Evolutionary conservation across 805 yeast species (phyloP), one percentile per base, ranked within the genome.

Genomic region (Sugiyamaella floridensis): DNA sequence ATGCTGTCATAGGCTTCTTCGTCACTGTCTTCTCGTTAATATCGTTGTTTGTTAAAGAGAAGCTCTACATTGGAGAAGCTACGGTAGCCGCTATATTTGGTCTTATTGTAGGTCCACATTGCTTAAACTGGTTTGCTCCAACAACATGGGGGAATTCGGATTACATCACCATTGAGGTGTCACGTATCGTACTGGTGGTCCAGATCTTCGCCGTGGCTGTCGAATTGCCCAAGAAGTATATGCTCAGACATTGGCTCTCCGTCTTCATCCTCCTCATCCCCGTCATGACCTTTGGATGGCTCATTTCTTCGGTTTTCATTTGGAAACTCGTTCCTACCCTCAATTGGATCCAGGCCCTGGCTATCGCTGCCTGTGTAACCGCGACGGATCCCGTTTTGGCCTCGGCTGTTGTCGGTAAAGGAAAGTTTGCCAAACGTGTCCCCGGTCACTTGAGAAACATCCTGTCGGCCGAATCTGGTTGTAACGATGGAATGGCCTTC

Each of bases 331-430:
- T 90, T 37, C 92, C 93, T 1, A 79, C 82, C 8, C 73, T 89
- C 53, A 72, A 78, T 51, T 88, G 89, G 71, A 67, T 86, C 18
- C 86, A 82, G 48, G 83, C 88, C 2, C 75, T 89, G 37, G 75
- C 84, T 47, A 81, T 89, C 1, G 79, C 90, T 32, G 96, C 95
- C 1, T 89, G 96, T 66, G 82, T 89, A 45, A 90, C 97, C 0
- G 97, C 97, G 1, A 90, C 97, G 0, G 97, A 89, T 70, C 97
- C 97, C 6, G 93, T 89, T 43, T 75, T 89, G 63, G 96, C 97
- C 1, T 93, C 96, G 15, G 96, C 97, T 2, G 96, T 89, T 40
- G 96, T 89, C 10, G 96, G 96, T 67, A 89, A 86, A 62, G 96
- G 96, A 59, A 86, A 87, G 65, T 89, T 89, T 66, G 96, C 96